phyloP scores from a whole-genome alignment of 306 rosid species.

The Quercus parvula region DNA sequence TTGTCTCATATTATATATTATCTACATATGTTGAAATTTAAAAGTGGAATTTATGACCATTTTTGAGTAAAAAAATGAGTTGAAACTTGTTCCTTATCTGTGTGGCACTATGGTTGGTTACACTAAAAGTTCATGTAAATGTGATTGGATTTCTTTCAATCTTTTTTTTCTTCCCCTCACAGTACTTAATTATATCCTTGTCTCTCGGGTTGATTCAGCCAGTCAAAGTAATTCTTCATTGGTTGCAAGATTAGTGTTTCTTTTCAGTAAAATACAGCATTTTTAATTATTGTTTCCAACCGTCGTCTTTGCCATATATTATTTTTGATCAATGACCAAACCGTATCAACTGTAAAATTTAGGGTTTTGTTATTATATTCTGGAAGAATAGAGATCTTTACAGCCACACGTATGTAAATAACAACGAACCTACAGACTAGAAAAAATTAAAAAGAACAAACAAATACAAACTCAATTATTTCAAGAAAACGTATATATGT shows the following conservation, averaged over 20 bases:
- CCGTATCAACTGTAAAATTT: background rate
- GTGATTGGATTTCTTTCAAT: background rate
- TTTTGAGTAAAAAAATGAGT: background rate
- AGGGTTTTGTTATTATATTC: no score
- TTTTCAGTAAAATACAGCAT: background rate
- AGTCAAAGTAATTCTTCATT: background rate
- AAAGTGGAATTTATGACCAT: background rate
- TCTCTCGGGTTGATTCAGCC: background rate
- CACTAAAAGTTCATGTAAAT: background rate
- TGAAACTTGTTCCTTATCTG: background rate
- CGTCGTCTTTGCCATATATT: background rate
- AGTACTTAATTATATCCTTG: background rate
- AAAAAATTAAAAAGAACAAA: no score
- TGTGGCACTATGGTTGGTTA: background rate
- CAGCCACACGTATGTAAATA: background rate
- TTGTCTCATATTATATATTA: background rate
- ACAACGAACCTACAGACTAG: background rate
- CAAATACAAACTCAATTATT: no score
- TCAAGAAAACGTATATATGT: no score
- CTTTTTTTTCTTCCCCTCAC: background rate
- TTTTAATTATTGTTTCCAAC: background rate
- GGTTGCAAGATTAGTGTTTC: background rate
- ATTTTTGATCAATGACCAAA: background rate
- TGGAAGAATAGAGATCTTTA: no score
- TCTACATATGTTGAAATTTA: background rate